phyloP scores from a whole-genome alignment of 305 asterid species.

The Ilex paraguariensis region DNA sequence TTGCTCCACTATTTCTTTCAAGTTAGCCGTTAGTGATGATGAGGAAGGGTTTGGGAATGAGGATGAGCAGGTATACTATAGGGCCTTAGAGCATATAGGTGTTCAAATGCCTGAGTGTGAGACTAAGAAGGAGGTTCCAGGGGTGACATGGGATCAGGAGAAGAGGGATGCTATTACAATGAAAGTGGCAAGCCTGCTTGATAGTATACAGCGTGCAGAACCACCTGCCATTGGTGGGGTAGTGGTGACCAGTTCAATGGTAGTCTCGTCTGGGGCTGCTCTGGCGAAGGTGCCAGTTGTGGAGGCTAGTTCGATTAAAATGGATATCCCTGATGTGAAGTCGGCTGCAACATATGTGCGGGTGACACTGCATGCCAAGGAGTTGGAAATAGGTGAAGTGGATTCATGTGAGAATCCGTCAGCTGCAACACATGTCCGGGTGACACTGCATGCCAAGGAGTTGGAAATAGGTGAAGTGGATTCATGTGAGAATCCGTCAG shows the following conservation, averaged over 20 bases:
- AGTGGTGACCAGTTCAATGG: neutral
- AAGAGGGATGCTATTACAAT: neutral
- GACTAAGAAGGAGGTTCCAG: neutral
- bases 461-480: too few species aligned
- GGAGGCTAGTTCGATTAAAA: neutral
- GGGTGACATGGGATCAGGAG: neutral
- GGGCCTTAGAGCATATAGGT: neutral
- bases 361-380: too few species aligned
- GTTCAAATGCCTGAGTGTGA: neutral
- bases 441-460: too few species aligned
- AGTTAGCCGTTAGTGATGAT: neutral
- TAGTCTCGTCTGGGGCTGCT: neutral
- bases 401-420: too few species aligned
- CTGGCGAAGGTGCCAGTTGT: neutral
- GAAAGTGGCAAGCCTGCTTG: too few species aligned
- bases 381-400: too few species aligned
- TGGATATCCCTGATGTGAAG: neutral
- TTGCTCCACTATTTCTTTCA: neutral
- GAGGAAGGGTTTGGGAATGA: neutral
- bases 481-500: too few species aligned
- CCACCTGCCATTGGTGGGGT: neutral
- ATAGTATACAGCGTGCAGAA: neutral
- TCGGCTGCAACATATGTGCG: neutral
- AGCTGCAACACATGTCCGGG: too few species aligned
- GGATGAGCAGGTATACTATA: neutral